These are phyloP conservation scores for Guillardia theta DNA, from an alignment of 78 protist genomes.

Conservation along the genomic window DNA sequence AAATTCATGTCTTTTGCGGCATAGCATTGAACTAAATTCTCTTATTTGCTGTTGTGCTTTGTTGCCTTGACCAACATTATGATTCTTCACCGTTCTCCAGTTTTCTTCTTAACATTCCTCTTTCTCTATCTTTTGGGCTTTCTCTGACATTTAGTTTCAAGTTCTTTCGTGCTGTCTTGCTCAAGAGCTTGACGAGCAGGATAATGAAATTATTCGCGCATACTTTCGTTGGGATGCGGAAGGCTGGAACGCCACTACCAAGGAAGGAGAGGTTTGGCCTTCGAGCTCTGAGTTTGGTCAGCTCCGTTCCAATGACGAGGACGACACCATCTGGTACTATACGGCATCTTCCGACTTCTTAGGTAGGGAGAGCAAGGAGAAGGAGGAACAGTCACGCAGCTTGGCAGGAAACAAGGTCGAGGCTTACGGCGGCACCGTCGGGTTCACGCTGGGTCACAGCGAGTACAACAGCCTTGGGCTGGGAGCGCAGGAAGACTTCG, in stretches of 20 bases:
- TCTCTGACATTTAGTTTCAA: too few species aligned
- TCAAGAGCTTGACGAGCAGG: not conserved
- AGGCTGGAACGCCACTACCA: not conserved
- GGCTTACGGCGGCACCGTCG: constrained; percentile 22
- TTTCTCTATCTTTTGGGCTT: too few species aligned
- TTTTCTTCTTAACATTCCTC: too few species aligned
- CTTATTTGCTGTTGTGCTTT: too few species aligned
- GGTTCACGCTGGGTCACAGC: constrained; percentile 24
- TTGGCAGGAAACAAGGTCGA: not conserved
- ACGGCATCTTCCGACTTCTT: not conserved
- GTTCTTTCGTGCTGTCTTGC: too few species aligned
- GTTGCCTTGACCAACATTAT: too few species aligned
- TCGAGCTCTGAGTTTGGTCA: not conserved
- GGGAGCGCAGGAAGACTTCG: not conserved
- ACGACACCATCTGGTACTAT: not conserved
- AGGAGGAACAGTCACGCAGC: not conserved
- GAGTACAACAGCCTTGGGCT: constrained; percentile 44
- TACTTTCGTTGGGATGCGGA: not conserved
- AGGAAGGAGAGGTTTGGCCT: not conserved
- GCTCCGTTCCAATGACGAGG: not conserved
- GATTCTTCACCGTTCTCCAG: too few species aligned
- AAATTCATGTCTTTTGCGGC: too few species aligned
- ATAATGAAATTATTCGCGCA: not conserved
- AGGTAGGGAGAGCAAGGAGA: not conserved
- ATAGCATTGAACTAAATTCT: too few species aligned